Evolutionary conservation across 2,329 filamentous ascomycete genomes (phyloP), one percentile per base, ranked within the genome.

Genomic region (Arthrobotrys megalospora): DNA sequence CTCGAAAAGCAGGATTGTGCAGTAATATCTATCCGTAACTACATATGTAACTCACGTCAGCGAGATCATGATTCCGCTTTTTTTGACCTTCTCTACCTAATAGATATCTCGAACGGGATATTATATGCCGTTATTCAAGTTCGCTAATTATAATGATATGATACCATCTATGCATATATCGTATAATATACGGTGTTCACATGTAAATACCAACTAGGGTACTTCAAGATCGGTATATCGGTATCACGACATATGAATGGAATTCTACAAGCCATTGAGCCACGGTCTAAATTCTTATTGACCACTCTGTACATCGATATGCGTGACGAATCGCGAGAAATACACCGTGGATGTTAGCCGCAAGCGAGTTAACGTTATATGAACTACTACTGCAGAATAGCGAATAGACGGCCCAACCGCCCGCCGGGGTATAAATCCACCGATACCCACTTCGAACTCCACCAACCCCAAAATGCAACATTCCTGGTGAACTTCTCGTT

Each of bases 351-450:
- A 28, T 28, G 24, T 28, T 28, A 28, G 5, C 24, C 24, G 24
- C 24, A 28, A 28, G 24, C 36, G 36, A 38, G 36, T 10, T n/a
- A n/a, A n/a, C n/a, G n/a, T n/a, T 38, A 38, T 12, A 12, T 38
- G 36, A 10, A 3, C 36, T 12, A 45, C 5, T 28, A 28, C 5
- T 28, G 41, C 6, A 16, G 50, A 6, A 19, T n/a, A 2, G n/a
- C 32, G 21, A 21, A 58, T 38, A 58, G 52, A 58, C 52, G 52
- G 52, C 52, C 34, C 52, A 38, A 19, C 52, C 52, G 52, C n/a
- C 52, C 32, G 52, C 24, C 34, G 52, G 52, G 16, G 7, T 12
- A 58, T 21, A 38, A 32, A 58, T 58, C 12, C 32, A 34, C 52
- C 52, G 52, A n/a, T 28, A 28, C 24, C 24, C 24, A 28, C 24